A percentile compares a stretch with the other conserved stretches of the same genome.
phyloP scores from a whole-genome alignment of 768 basidiomycete species.

The Daedaleopsis sinensis region DNA sequence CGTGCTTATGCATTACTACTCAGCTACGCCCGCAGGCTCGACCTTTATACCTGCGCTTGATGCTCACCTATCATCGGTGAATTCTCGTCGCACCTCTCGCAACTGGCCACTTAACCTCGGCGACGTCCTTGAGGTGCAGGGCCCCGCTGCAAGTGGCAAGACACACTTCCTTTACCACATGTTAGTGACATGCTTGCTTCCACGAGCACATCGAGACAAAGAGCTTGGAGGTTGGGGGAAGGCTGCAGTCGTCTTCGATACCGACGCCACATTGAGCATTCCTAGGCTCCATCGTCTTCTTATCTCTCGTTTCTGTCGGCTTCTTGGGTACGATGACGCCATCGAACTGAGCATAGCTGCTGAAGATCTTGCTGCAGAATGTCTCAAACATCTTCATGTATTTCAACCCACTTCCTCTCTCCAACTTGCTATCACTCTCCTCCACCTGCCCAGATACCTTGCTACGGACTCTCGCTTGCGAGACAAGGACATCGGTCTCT shows the following conservation, averaged over 20 bases:
- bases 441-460: slow-evolving; percentile 59
- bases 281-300: slow-evolving; percentile 57
- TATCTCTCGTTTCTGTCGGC: slow-evolving; percentile 43
- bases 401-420: slow-evolving; percentile 69
- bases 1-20: background rate
- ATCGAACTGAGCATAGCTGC: slow-evolving; percentile 4
- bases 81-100: slow-evolving; percentile 15
- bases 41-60: slow-evolving; percentile 41
- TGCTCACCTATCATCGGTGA: slow-evolving; percentile 25
- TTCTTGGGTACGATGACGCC: slow-evolving; percentile 21
- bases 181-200: slow-evolving; percentile 60
- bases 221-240: slow-evolving; percentile 62
- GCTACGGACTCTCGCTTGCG: slow-evolving; percentile 42
- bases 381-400: slow-evolving; percentile 62
- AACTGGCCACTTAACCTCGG: slow-evolving; percentile 47
- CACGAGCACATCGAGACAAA: slow-evolving; percentile 36
- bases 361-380: slow-evolving; percentile 37
- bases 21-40: slow-evolving; percentile 34
- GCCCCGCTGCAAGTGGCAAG: slow-evolving; percentile 75
- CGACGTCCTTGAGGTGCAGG: slow-evolving; percentile 78
- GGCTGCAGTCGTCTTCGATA: slow-evolving; percentile 70
- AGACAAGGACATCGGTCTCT: slow-evolving; percentile 58
- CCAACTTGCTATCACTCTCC: slow-evolving; percentile 71
- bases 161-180: slow-evolving; percentile 76
- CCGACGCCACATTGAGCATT: slow-evolving; percentile 66